Evolutionary conservation across 106 monocot species (phyloP).

Genomic region (Acorus gramineus): DNA sequence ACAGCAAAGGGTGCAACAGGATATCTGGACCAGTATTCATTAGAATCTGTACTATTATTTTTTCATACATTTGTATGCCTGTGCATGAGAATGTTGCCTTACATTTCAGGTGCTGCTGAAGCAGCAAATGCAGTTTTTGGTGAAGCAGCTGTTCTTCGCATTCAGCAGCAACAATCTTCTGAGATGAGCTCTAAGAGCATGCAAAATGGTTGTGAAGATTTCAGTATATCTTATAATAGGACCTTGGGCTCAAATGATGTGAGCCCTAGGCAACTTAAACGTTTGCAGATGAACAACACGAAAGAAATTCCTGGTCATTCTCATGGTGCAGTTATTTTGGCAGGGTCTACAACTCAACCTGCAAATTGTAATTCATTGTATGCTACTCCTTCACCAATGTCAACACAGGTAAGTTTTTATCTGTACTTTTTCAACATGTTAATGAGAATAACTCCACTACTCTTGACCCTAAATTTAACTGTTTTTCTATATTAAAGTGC

Average conservation of each 20-base stretch:
- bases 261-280: conserved; percentile 58
- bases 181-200: conserved; percentile 39
- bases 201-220: conserved; percentile 31
- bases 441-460: background rate
- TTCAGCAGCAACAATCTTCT: conserved; percentile 49
- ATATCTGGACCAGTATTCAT: too few species aligned
- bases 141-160: conserved; percentile 55
- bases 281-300: conserved; percentile 28
- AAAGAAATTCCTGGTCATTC: conserved; percentile 33
- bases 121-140: conserved; percentile 64
- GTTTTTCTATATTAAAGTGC: too few species aligned
- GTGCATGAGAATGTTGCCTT: too few species aligned
- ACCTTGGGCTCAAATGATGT: conserved; percentile 25
- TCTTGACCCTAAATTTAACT: background rate
- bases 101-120: conserved; percentile 60
- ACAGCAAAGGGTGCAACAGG: too few species aligned
- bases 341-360: conserved; percentile 12
- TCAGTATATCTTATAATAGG: conserved; percentile 21
- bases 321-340: conserved; percentile 16
- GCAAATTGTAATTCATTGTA: conserved; percentile 38
- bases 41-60: too few species aligned
- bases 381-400: conserved; percentile 74
- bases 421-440: background rate
- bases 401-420: conserved; percentile 43
- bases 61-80: too few species aligned